Percentiles rank a stretch among this genome's conserved stretches.
Evolutionary conservation across 768 basidiomycete genomes (phyloP).

Genomic region (Tricholoma hemisulphureum): DNA sequence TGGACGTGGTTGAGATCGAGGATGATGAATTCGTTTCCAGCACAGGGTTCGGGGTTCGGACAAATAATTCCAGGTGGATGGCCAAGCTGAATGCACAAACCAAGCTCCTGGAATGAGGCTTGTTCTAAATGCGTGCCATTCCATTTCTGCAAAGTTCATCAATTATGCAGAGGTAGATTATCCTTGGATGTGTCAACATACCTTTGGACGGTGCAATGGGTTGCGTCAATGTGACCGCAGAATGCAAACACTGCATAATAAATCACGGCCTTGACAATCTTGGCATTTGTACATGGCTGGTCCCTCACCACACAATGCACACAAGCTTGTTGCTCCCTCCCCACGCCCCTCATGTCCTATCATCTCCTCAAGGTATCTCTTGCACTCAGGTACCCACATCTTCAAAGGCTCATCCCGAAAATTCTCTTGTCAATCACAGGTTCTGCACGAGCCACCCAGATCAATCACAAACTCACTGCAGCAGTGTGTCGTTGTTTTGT

Average conservation of each 20-base stretch:
- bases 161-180: too few species aligned
- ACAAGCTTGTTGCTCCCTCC: not conserved
- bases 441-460: not conserved
- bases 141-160: slow-evolving; percentile 5
- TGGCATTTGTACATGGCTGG: slow-evolving; percentile 5
- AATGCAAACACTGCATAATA: slow-evolving; percentile 7
- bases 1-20: slow-evolving; percentile 25
- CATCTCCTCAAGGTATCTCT: slow-evolving; percentile 9
- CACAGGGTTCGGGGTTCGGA: slow-evolving; percentile 24
- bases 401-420: slow-evolving; percentile 9
- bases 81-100: slow-evolving; percentile 1
- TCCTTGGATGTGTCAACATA: too few species aligned
- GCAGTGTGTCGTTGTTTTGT: not conserved
- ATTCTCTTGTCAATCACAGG: not conserved
- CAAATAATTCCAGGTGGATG: slow-evolving; percentile 8
- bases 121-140: slow-evolving; percentile 5
- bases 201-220: slow-evolving; percentile 7
- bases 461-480: not conserved
- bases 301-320: not conserved
- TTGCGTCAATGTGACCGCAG: not conserved
- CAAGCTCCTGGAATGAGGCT: not conserved
- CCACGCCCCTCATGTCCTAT: slow-evolving; percentile 14
- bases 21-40: slow-evolving; percentile 11
- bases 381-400: slow-evolving; percentile 2
- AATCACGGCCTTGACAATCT: slow-evolving; percentile 2